Percentiles rank a stretch among this genome's conserved stretches.
Conservation (phyloP, 495 filamentous ascomycete species). For the Podospora conica region DNA sequence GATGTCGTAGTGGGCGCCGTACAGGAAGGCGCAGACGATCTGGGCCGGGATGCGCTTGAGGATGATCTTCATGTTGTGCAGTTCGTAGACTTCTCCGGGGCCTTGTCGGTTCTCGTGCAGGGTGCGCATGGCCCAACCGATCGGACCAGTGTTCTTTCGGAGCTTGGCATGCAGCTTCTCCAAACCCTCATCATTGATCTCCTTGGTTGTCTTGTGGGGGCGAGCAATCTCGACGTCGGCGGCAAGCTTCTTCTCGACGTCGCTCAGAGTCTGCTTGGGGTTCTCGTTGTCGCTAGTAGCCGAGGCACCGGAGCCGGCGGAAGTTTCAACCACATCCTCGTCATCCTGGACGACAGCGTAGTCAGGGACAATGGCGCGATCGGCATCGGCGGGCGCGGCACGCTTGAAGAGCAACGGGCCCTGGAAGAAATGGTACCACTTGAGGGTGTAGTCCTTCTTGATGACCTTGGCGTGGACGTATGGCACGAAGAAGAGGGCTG, state of each 20-base stretch:
- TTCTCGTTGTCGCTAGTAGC: constrained; percentile 23
- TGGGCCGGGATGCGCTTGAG: constrained; percentile 55
- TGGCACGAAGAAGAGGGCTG: constrained; percentile 57
- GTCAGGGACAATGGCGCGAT: constrained; percentile 32
- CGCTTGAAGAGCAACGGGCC: constrained; percentile 54
- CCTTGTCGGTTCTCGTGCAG: constrained; percentile 64
- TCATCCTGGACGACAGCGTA: constrained; percentile 54
- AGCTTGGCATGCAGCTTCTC: constrained; percentile 49
- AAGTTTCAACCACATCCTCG: constrained; percentile 28
- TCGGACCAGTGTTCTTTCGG: constrained; percentile 49
- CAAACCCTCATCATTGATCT: constrained; percentile 48
- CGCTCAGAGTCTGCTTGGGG: constrained; percentile 41
- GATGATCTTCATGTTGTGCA: constrained; percentile 54
- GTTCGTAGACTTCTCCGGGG: constrained; percentile 59
- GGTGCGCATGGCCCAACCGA: constrained; percentile 68
- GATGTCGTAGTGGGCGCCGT: constrained; percentile 69
- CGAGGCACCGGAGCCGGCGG: constrained; percentile 15
- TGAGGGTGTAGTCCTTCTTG: constrained; percentile 50
- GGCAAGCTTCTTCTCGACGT: constrained; percentile 26
- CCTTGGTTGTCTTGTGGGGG: constrained; percentile 45
- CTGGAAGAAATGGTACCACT: constrained; percentile 50
- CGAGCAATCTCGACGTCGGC: constrained; percentile 32
- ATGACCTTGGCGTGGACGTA: constrained; percentile 56
- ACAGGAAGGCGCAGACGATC: constrained; percentile 50
- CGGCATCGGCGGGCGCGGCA: constrained; percentile 37